Conservation (phyloP, 768 basidiomycete species). For the Cubamyces sp. region DNA sequence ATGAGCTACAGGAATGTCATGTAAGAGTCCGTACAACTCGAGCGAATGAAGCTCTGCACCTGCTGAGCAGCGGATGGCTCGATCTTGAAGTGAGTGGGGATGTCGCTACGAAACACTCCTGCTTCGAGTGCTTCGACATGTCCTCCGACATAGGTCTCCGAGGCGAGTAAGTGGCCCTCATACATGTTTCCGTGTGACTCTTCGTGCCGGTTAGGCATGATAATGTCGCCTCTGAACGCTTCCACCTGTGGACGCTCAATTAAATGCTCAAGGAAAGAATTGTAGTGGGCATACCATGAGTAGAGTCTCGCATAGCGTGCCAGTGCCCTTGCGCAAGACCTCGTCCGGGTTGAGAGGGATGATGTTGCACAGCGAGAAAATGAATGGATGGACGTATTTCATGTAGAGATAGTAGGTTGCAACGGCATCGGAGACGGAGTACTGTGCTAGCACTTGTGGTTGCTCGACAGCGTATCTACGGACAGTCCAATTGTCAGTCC, state of each 20-base stretch:
- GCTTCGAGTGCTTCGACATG: slow-evolving; percentile 99
- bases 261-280: neutral
- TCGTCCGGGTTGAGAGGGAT: slow-evolving; percentile 97
- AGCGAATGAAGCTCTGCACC: slow-evolving; percentile 44
- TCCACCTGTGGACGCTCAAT: slow-evolving; percentile 69
- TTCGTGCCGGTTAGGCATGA: slow-evolving; percentile 98
- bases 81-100: slow-evolving; percentile 93
- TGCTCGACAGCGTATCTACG: slow-evolving; percentile 93
- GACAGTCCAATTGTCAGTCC: neutral
- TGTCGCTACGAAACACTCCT: slow-evolving; percentile 97
- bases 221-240: slow-evolving; percentile 87
- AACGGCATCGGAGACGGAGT: slow-evolving; percentile 99
- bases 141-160: slow-evolving; percentile 98
- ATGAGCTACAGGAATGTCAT: slow-evolving; percentile 64
- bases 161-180: slow-evolving; percentile 94
- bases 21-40: neutral
- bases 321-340: slow-evolving; percentile 92
- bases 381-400: slow-evolving; percentile 99
- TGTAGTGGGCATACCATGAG: slow-evolving; percentile 74
- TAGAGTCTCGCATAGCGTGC: slow-evolving; percentile 95
- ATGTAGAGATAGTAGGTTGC: slow-evolving; percentile 99
- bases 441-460: slow-evolving; percentile 92
- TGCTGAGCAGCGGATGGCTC: slow-evolving; percentile 84
- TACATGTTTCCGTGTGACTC: slow-evolving; percentile 91
- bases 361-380: slow-evolving; percentile 99